Conservation (phyloP, 176 grass and related monocot genomes). For the Carex littledalei region DNA sequence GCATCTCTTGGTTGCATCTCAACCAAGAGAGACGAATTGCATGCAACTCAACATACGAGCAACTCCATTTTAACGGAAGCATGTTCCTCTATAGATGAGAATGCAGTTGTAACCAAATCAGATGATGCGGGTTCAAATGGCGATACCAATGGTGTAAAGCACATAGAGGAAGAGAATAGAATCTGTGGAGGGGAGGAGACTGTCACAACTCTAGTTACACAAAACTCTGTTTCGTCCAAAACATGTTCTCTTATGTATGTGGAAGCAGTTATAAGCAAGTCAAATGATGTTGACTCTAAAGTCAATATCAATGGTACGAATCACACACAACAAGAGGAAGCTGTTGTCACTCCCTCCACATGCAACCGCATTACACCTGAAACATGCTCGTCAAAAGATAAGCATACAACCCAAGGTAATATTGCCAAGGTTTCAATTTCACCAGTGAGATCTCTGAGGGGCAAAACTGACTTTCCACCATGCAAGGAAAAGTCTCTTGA, state of each 20-base stretch:
- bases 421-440: conserved; percentile 3
- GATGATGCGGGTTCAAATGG: background rate
- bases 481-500: conserved; percentile 4
- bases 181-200: background rate
- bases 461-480: conserved; percentile 16
- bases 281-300: background rate
- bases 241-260: background rate
- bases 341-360: background rate
- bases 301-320: background rate
- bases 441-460: conserved; percentile 5
- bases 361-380: conserved; percentile 5
- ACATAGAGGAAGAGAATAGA: background rate
- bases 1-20: too few relatives aligned
- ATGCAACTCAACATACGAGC: background rate
- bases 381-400: conserved; percentile 6
- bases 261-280: background rate
- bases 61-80: conserved; percentile 3
- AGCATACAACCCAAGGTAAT: background rate
- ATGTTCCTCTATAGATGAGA: background rate
- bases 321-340: background rate
- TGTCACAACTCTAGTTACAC: background rate
- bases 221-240: background rate
- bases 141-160: background rate
- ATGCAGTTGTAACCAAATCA: background rate
- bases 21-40: background rate